Evolutionary conservation across 768 basidiomycete species (phyloP), one percentile per base, ranked within the genome.

Genomic region (Flagelloscypha sp.): DNA sequence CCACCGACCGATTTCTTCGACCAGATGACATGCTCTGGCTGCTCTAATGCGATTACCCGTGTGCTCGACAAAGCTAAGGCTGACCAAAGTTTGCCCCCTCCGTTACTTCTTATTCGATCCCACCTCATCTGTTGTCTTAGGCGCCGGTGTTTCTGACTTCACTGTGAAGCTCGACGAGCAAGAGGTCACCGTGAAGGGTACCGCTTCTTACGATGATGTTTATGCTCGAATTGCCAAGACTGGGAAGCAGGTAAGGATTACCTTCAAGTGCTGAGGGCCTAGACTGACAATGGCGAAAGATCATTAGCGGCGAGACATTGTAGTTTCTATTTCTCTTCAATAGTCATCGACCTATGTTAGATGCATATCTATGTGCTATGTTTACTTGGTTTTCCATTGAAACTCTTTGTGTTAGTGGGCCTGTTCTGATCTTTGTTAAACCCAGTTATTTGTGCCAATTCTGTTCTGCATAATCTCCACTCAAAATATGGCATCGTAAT

Each of bases 21-120:
- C 29, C 38, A 88, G 87, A 92, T 92, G 87, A 76, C 83, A 24
- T 94, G 89, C 63, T 52, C 56, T 19, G 89, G 89, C 18, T 94
- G 89, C 63, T 88, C 87, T 20, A 79, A 82, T 11, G 89, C 89
- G 9, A 69, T 94, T 35, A 67, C 62, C 19, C 76, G 84, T 19
- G 89, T 77, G 10, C 67, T 94, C 27, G 62, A 71, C 43, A 90
- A 80, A 59, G 69, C 77, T 4, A 70, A 84, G 40, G 61, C 67
- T 42, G 62, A 56, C 40, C 63, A 50, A 50, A 47, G 47, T 38
- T 37, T 15, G 30, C 23, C 18, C 30, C n/a, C 10, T 24, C 7
- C 10, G 7, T 17, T 19, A 17, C 17, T 11, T 30, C 17, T 29
- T 36, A 17, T 17, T 31, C 3, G 20, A 13, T 24, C 8, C 24